phyloP scores from a whole-genome alignment of 805 yeast genomes.

The Hanseniaspora vineae region DNA sequence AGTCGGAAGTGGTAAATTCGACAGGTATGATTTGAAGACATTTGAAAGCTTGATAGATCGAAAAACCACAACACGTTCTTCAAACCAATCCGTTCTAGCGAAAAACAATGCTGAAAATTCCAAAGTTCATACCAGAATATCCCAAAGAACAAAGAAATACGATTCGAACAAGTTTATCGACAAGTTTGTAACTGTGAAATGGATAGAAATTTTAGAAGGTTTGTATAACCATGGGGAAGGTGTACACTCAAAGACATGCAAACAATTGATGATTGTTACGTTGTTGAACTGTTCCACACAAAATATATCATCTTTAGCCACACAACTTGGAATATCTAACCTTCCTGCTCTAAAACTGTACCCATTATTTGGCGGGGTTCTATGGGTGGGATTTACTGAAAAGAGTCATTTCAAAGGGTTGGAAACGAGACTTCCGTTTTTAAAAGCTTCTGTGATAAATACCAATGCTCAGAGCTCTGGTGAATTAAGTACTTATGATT shows the following conservation, averaged over 20 bases:
- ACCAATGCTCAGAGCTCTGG: neutral
- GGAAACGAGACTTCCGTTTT: constrained; percentile 35
- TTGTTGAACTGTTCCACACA: constrained; percentile 34
- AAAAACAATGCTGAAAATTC: no score
- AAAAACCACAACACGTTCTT: constrained; percentile 12
- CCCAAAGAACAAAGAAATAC: neutral
- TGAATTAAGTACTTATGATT: neutral
- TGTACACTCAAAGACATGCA: constrained; percentile 31
- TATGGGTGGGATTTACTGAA: constrained; percentile 22
- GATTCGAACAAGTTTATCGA: constrained; percentile 31
- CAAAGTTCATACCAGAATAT: constrained; percentile 1
- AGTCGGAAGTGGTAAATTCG: constrained; percentile 36
- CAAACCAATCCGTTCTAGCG: neutral
- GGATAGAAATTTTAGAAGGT: constrained; percentile 49
- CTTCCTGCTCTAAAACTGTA: constrained; percentile 30
- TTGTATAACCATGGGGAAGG: constrained; percentile 47
- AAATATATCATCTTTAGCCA: constrained; percentile 30
- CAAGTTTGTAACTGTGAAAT: constrained; percentile 36
- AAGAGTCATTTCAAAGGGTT: constrained; percentile 35
- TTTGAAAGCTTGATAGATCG: constrained; percentile 30
- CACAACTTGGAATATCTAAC: constrained; percentile 33
- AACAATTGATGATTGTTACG: constrained; percentile 39
- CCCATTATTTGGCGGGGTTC: constrained; percentile 44
- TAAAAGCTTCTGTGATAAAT: constrained; percentile 15
- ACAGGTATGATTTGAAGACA: constrained; percentile 31